A percentile compares a stretch with the other conserved stretches of the same genome.
Evolutionary conservation across 129 eudicot species (phyloP).

Genomic region (Pittosporum tobira): DNA sequence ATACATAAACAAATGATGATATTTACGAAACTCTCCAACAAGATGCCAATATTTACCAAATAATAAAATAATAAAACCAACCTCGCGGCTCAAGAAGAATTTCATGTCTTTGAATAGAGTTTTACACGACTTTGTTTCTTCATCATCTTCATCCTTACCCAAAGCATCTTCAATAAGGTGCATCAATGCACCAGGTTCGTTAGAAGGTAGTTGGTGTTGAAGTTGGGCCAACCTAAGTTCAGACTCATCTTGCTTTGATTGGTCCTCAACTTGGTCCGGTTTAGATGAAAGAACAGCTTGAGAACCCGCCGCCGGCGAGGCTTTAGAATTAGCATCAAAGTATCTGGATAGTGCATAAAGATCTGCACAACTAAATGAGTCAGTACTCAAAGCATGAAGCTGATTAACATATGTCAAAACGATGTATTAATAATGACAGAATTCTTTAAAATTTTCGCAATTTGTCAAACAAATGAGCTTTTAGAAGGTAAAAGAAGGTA

Average conservation of each 20-base stretch:
- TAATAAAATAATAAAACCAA: not conserved
- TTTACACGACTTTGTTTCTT: constrained; percentile 54
- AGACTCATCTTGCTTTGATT: constrained; percentile 38
- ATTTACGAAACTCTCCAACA: not conserved
- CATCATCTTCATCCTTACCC: constrained; percentile 51
- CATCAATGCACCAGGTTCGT: constrained; percentile 76
- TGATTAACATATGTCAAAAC: not conserved
- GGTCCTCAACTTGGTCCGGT: constrained; percentile 13
- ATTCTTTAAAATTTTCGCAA: not conserved
- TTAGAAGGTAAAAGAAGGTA: not conserved
- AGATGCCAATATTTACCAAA: not conserved
- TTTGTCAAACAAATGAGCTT: not conserved
- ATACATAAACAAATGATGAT: constrained; percentile 2
- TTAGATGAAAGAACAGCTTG: constrained; percentile 10
- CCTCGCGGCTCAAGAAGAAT: constrained; percentile 80
- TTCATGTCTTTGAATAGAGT: constrained; percentile 46
- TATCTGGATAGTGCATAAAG: constrained; percentile 67
- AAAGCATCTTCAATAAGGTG: constrained; percentile 51
- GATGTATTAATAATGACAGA: not conserved
- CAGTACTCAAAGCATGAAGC: not conserved
- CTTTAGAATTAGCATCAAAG: constrained; percentile 38
- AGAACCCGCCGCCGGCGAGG: constrained; percentile 10
- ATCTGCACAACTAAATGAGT: constrained; percentile 39
- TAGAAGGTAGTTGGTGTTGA: constrained; percentile 70
- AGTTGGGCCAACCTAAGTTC: constrained; percentile 78